Conservation (phyloP, 805 yeast species). For the Starmerella vaccinii region DNA sequence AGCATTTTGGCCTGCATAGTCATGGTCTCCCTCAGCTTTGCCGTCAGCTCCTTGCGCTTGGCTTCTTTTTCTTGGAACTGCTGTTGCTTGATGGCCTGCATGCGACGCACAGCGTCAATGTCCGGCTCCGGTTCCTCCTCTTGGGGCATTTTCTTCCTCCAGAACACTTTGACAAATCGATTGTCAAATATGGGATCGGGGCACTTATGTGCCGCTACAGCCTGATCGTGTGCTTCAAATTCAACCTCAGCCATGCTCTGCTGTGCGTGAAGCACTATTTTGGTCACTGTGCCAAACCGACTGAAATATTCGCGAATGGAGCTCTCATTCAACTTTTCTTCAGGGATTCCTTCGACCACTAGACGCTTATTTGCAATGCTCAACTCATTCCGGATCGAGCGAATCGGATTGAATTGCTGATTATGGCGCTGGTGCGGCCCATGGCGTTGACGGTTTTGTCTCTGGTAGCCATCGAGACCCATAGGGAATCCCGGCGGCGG, state of each 20-base stretch:
- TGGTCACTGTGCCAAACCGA: conserved; percentile 35
- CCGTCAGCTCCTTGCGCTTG: conserved; percentile 31
- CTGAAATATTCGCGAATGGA: conserved; percentile 32
- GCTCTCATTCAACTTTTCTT: conserved; percentile 34
- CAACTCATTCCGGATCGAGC: conserved; percentile 22
- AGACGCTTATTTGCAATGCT: conserved; percentile 30
- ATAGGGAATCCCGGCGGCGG: conserved; percentile 3
- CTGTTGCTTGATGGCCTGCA: conserved; percentile 36
- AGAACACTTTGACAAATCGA: conserved; percentile 41
- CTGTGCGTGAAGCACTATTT: conserved; percentile 28
- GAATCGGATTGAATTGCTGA: conserved; percentile 4
- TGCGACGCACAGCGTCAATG: conserved; percentile 32
- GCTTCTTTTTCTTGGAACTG: conserved; percentile 35
- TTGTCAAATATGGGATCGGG: conserved; percentile 41
- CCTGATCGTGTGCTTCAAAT: conserved; percentile 33
- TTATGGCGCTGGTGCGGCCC: not conserved
- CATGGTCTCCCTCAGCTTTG: conserved; percentile 30
- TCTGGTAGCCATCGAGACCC: not conserved
- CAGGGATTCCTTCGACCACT: conserved; percentile 38
- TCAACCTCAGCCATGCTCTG: conserved; percentile 34
- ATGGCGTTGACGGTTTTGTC: not conserved
- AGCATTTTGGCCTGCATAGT: conserved; percentile 33
- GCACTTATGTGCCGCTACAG: conserved; percentile 36
- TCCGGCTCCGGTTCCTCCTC: conserved; percentile 29
- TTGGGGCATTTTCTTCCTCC: conserved; percentile 28